Conservation (phyloP, 139 green algal genomes). For the Penium margaritaceum region DNA sequence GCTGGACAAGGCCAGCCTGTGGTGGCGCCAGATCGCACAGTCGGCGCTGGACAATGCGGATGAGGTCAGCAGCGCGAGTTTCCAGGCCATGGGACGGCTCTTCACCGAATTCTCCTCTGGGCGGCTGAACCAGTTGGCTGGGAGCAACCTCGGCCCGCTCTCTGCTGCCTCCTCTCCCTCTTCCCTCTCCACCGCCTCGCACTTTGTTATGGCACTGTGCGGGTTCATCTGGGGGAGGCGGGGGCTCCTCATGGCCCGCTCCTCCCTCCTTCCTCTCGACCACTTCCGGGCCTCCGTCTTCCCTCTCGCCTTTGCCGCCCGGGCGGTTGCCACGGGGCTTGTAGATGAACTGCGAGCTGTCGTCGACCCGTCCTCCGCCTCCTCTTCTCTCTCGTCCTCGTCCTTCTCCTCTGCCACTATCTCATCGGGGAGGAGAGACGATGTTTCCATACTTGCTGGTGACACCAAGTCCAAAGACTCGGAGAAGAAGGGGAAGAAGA, state of each 20-base stretch:
- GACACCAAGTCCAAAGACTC: background rate
- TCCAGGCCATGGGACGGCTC: constrained; percentile 33
- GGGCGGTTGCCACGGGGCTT: constrained; percentile 19
- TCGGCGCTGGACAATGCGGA: constrained; percentile 31
- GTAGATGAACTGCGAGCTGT: constrained; percentile 17
- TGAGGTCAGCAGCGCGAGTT: constrained; percentile 22
- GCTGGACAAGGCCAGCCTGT: constrained; percentile 20
- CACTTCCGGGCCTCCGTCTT: constrained; percentile 19
- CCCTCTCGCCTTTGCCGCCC: constrained; percentile 25
- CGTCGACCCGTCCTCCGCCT: background rate
- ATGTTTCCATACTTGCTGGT: background rate
- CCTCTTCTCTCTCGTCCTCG: too few relatives aligned
- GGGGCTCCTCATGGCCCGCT: constrained; percentile 29
- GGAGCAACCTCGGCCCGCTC: too few relatives aligned
- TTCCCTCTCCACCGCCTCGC: too few relatives aligned
- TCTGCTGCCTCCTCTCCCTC: too few relatives aligned
- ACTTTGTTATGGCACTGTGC: constrained; percentile 26
- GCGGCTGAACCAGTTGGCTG: too few relatives aligned
- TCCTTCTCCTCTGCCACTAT: background rate
- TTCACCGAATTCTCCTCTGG: constrained; percentile 41
- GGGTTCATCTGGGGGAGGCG: constrained; percentile 24
- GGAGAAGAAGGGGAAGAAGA: background rate
- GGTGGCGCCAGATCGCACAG: constrained; percentile 30
- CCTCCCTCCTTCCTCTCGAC: constrained; percentile 16
- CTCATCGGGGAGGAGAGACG: background rate